These are phyloP conservation scores for Populus trichocarpa DNA, from an alignment of 441 rosid genomes.

Conservation along the genomic window DNA sequence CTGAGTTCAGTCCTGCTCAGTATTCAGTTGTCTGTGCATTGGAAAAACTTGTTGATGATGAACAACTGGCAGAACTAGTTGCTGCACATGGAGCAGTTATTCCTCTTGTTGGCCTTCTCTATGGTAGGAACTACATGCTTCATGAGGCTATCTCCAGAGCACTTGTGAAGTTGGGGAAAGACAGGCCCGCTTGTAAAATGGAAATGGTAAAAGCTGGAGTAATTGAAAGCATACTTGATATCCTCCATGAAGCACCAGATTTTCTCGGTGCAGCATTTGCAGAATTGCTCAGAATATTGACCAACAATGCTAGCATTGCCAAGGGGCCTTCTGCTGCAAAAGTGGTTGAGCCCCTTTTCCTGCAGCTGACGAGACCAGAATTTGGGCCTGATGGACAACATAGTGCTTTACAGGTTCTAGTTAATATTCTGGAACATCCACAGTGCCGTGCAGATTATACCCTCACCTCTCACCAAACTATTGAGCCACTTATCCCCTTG, in stretches of 20 bases:
- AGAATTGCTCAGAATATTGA: conserved; percentile 93
- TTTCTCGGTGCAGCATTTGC: conserved; percentile 93
- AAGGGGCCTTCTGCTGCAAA: conserved; percentile 95
- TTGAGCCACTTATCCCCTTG: conserved; percentile 93
- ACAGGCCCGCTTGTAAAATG: conserved; percentile 96
- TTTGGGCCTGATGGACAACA: conserved; percentile 97
- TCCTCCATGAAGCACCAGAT: conserved; percentile 96
- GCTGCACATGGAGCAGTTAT: conserved; percentile 99
- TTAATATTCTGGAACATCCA: conserved; percentile 96
- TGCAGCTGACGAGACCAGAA: conserved; percentile 71
- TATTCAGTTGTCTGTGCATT: conserved; percentile 94
- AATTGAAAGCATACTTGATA: conserved; percentile 86
- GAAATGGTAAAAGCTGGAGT: conserved; percentile 99
- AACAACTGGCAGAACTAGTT: conserved; percentile 98
- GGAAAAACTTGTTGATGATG: conserved; percentile 97
- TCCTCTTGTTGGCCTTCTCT: conserved; percentile 98
- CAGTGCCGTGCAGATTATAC: conserved; percentile 89
- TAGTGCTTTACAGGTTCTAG: conserved; percentile 96
- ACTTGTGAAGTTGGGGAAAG: conserved; percentile 98
- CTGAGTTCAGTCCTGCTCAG: conserved; percentile 92
- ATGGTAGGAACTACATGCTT: conserved; percentile 84
- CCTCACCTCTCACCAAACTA: conserved; percentile 81
- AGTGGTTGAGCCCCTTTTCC: conserved; percentile 95
- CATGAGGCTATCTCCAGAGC: conserved; percentile 98
- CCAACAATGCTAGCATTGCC: conserved; percentile 96